phyloP scores from a whole-genome alignment of 345 rosid genomes.

The Pugionium dolabratum region DNA sequence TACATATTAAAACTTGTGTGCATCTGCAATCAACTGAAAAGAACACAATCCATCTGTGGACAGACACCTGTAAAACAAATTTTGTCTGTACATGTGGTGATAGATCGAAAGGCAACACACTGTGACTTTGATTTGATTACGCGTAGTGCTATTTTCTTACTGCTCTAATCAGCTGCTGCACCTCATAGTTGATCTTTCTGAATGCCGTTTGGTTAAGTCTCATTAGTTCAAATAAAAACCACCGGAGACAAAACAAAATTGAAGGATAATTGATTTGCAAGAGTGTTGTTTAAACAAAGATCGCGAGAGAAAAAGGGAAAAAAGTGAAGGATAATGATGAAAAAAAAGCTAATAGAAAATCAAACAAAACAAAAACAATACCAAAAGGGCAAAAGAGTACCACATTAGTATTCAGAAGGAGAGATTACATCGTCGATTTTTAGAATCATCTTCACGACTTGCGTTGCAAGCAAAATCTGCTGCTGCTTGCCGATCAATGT shows the following conservation, averaged over 20 bases:
- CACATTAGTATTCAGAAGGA: slow-evolving; percentile 63
- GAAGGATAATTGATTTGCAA: too few species aligned
- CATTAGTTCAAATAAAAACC: not conserved
- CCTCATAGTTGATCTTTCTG: not conserved
- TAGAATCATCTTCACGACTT: slow-evolving; percentile 96
- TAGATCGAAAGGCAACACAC: not conserved
- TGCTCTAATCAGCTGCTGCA: too few species aligned
- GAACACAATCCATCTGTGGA: too few species aligned
- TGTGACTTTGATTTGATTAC: too few species aligned
- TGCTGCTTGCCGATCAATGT: slow-evolving; percentile 97
- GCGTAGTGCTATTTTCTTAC: too few species aligned
- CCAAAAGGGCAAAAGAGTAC: not conserved
- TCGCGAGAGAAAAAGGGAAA: slow-evolving; percentile 8
- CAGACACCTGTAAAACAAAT: too few species aligned
- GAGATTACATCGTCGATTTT: slow-evolving; percentile 96
- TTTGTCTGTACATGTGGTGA: not conserved
- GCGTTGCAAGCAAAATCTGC: slow-evolving; percentile 95
- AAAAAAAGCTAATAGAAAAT: slow-evolving; percentile 12
- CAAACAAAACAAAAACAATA: not conserved
- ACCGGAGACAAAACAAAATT: not conserved
- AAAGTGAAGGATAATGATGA: not conserved
- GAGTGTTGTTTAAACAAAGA: slow-evolving; percentile 14
- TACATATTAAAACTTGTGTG: not conserved
- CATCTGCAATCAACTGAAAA: too few species aligned
- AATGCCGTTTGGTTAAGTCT: not conserved